Conservation (phyloP, 768 basidiomycete genomes). For the Collybia sordida region DNA sequence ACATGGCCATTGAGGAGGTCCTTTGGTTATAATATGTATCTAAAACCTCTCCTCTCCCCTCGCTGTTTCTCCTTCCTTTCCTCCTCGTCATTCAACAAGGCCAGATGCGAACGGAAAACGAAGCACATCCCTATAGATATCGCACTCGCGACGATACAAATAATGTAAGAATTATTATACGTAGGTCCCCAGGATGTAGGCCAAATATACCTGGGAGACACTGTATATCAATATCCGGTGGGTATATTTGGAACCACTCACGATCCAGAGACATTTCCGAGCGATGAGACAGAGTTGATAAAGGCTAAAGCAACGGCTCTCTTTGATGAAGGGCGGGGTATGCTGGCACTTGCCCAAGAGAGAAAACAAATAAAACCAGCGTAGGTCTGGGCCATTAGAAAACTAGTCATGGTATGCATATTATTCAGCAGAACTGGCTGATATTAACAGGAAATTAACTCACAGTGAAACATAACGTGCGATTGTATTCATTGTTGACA, state of each 20-base stretch:
- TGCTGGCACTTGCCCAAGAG: conserved; percentile 48
- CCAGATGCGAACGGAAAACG: conserved; percentile 44
- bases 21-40: conserved; percentile 46
- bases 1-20: too few species aligned
- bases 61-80: conserved; percentile 29
- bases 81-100: conserved; percentile 37
- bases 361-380: conserved; percentile 65
- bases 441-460: too few species aligned
- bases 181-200: conserved; percentile 65
- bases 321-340: conserved; percentile 79
- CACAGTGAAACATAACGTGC: conserved; percentile 73
- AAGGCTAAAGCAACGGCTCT: conserved; percentile 80
- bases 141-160: conserved; percentile 64
- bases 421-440: neutral
- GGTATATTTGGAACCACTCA: conserved; percentile 37
- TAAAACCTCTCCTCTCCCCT: conserved; percentile 37
- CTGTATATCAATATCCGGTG: neutral
- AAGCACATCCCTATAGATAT: conserved; percentile 52
- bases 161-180: conserved; percentile 67
- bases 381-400: conserved; percentile 78
- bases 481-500: conserved; percentile 65
- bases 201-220: conserved; percentile 57
- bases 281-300: conserved; percentile 77
- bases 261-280: conserved; percentile 85
- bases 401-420: conserved; percentile 33